Evolutionary conservation across 2,329 filamentous ascomycete genomes (phyloP).

Genomic region (Zalaria sp.): DNA sequence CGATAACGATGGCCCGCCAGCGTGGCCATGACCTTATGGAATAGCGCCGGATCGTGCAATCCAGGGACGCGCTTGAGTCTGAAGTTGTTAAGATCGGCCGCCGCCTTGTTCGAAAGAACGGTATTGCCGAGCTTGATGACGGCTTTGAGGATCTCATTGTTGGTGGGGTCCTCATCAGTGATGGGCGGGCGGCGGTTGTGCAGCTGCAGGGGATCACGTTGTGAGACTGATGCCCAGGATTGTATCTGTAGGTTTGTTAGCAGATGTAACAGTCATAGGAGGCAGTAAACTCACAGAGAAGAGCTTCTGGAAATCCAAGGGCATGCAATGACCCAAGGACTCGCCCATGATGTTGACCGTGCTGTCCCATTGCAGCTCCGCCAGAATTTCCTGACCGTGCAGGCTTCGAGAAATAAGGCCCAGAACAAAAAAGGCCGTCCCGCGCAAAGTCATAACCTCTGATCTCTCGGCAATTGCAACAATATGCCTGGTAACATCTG

Average conservation of each 20-base stretch:
- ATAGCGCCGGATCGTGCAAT: constrained; percentile 65
- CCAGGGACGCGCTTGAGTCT: constrained; percentile 60
- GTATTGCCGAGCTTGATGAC: constrained; percentile 86
- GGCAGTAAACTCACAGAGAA: constrained; percentile 44
- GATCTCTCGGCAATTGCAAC: constrained; percentile 78
- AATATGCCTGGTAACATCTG: constrained; percentile 76
- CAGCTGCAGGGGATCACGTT: background rate
- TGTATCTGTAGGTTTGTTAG: constrained; percentile 16
- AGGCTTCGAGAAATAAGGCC: constrained; percentile 84
- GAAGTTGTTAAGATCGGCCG: constrained; percentile 61
- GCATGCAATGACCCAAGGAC: constrained; percentile 78
- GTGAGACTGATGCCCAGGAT: constrained; percentile 16
- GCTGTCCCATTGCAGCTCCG: constrained; percentile 84
- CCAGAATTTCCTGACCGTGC: constrained; percentile 82
- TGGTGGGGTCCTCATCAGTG: constrained; percentile 38
- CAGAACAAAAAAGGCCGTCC: constrained; percentile 92
- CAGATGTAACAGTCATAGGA: background rate
- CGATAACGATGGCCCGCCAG: constrained; percentile 84
- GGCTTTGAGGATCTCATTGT: constrained; percentile 66
- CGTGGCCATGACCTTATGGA: constrained; percentile 71
- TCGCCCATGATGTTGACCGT: constrained; percentile 71
- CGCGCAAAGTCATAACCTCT: constrained; percentile 80
- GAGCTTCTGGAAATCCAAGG: constrained; percentile 60
- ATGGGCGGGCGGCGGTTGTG: constrained; percentile 1
- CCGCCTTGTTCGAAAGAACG: constrained; percentile 76